Conservation (phyloP, 2,329 filamentous ascomycete genomes). For the Trichoderma atroviride region DNA sequence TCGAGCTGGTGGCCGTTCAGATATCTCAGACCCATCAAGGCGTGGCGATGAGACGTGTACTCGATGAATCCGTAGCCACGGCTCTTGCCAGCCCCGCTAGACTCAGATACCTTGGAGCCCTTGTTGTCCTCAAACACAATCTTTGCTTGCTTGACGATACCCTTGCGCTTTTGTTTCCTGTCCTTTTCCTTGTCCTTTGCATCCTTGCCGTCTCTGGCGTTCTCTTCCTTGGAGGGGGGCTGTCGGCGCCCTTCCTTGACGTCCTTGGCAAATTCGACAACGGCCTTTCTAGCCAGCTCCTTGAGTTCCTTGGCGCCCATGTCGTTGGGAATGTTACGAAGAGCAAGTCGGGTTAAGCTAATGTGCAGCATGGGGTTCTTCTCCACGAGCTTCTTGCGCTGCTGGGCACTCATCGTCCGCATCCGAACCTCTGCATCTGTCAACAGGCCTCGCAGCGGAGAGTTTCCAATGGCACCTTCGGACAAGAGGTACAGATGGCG, state of each 20-base stretch:
- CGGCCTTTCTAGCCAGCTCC: conserved; percentile 83
- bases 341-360: conserved; percentile 83
- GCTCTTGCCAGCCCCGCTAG: conserved; percentile 76
- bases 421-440: conserved; percentile 81
- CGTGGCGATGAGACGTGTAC: conserved; percentile 90
- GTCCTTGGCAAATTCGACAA: conserved; percentile 91
- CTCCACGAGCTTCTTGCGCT: conserved; percentile 88
- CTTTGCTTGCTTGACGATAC: conserved; percentile 90
- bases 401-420: conserved; percentile 82
- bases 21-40: conserved; percentile 92
- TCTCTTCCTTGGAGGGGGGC: conserved; percentile 87
- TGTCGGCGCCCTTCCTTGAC: conserved; percentile 76
- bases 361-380: conserved; percentile 87
- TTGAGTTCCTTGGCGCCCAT: conserved; percentile 88
- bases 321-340: conserved; percentile 87
- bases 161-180: conserved; percentile 79
- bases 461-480: conserved; percentile 82
- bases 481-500: conserved; percentile 83
- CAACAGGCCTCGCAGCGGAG: conserved; percentile 75
- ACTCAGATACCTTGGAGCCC: conserved; percentile 80
- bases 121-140: conserved; percentile 88
- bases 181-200: conserved; percentile 79
- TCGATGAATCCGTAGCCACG: conserved; percentile 97
- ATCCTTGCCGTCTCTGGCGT: conserved; percentile 74
- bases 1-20: conserved; percentile 75